These are phyloP conservation scores for Viola odorata DNA, from an alignment of 345 rosid genomes.

Conservation along the genomic window DNA sequence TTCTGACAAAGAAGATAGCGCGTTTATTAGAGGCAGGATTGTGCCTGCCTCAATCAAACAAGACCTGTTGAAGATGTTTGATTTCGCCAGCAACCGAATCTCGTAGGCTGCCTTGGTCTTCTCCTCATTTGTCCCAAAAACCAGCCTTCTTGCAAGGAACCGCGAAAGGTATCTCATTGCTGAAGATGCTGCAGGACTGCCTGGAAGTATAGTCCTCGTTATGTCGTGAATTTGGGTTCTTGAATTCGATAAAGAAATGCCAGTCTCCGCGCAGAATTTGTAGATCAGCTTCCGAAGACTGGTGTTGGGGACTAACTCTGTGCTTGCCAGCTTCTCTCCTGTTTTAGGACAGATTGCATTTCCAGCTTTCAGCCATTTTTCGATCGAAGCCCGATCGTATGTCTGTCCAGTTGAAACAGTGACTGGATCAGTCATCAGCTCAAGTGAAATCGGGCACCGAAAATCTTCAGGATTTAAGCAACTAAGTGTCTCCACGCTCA, in stretches of 20 bases:
- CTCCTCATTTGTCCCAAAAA: constrained; percentile 47
- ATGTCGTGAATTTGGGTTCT: constrained; percentile 33
- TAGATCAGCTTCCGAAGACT: constrained; percentile 52
- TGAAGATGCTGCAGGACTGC: constrained; percentile 47
- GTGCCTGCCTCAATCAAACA: constrained; percentile 62
- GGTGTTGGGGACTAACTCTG: constrained; percentile 55
- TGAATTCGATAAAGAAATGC: constrained; percentile 34
- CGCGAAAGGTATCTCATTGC: constrained; percentile 42
- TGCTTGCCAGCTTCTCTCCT: constrained; percentile 48
- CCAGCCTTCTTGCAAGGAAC: constrained; percentile 47
- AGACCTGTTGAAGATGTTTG: constrained; percentile 50
- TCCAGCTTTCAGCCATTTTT: constrained; percentile 75
- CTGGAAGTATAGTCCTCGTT: constrained; percentile 40
- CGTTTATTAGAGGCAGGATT: constrained; percentile 44
- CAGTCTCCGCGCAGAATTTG: constrained; percentile 44
- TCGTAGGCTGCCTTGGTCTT: constrained; percentile 59
- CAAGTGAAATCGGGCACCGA: constrained; percentile 81
- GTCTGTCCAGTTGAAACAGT: constrained; percentile 79
- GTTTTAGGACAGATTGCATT: constrained; percentile 73
- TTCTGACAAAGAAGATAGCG: constrained; percentile 31
- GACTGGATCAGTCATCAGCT: constrained; percentile 82
- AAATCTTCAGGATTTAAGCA: constrained; percentile 71
- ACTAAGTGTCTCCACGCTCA: constrained; percentile 35
- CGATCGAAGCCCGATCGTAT: constrained; percentile 76
- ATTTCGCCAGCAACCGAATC: constrained; percentile 57